Evolutionary conservation across 2,329 filamentous ascomycete genomes (phyloP).

Genomic region (Tolypocladium nubicola): DNA sequence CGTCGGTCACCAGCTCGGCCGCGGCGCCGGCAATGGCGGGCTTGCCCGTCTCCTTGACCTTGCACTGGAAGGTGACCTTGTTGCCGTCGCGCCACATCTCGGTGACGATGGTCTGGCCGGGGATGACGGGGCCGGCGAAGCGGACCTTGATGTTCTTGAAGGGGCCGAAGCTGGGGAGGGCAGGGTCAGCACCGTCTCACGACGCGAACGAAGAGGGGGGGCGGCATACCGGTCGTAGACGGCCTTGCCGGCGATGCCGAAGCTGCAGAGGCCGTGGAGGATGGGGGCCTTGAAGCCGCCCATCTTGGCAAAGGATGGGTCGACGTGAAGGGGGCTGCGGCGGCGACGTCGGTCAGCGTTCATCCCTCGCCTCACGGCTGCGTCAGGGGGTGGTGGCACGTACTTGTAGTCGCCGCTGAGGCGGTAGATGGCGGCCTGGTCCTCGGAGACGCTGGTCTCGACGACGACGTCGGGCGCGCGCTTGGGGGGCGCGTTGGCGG

Average conservation of each 20-base stretch:
- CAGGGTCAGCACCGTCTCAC: background rate
- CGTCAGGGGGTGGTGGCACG: conserved; percentile 10
- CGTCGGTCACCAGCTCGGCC: conserved; percentile 51
- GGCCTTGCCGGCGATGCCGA: conserved; percentile 85
- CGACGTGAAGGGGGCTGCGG: conserved; percentile 73
- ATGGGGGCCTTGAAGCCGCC: conserved; percentile 93
- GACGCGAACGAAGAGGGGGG: too few relatives aligned
- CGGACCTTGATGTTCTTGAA: conserved; percentile 90
- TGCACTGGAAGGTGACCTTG: conserved; percentile 74
- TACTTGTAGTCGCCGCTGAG: conserved; percentile 86
- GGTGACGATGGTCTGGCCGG: conserved; percentile 80
- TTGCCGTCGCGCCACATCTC: conserved; percentile 90
- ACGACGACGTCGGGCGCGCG: conserved; percentile 71
- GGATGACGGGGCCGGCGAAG: conserved; percentile 76
- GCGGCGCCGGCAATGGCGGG: conserved; percentile 72
- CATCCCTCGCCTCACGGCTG: background rate
- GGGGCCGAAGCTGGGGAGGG: conserved; percentile 47
- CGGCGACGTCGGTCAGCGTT: background rate
- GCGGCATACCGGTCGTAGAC: conserved; percentile 54
- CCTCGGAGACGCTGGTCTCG: conserved; percentile 76
- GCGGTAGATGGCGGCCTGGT: conserved; percentile 89
- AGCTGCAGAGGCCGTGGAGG: conserved; percentile 91
- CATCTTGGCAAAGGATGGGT: conserved; percentile 87
- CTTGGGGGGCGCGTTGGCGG: conserved; percentile 66
- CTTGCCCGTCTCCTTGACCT: conserved; percentile 89